Percentiles rank a stretch among this genome's conserved stretches.
These are phyloP conservation scores for Pinus taeda DNA, from an alignment of 75 land plant genomes.

Conservation along the genomic window DNA sequence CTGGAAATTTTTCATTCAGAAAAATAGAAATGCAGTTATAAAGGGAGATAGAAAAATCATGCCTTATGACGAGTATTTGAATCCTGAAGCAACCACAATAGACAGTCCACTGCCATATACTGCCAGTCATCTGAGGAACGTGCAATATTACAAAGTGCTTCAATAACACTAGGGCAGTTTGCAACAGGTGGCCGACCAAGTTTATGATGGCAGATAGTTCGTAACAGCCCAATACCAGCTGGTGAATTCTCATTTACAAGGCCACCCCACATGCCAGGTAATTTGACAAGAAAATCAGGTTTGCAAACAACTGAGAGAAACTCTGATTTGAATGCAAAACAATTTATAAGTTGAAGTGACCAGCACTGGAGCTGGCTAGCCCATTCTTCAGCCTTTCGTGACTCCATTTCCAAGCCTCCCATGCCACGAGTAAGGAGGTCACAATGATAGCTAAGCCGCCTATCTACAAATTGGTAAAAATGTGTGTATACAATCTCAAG, in stretches of 20 bases:
- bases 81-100: constrained; percentile 93
- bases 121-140: constrained; percentile 99
- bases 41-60: constrained; percentile 4
- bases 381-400: constrained; percentile 98
- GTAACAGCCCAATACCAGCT: constrained; percentile 88
- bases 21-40: neutral
- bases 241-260: constrained; percentile 98
- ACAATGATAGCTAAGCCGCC: constrained; percentile 87
- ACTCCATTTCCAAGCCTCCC: constrained; percentile 99
- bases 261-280: constrained; percentile 99
- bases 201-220: constrained; percentile 95
- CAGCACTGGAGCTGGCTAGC: constrained; percentile 98
- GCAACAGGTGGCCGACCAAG: constrained; percentile 85
- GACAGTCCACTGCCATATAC: constrained; percentile 97
- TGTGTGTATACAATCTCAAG: constrained; percentile 93
- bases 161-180: constrained; percentile 70
- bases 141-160: constrained; percentile 92
- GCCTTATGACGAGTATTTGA: constrained; percentile 76
- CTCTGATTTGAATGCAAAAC: constrained; percentile 86
- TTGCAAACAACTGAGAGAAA: constrained; percentile 80
- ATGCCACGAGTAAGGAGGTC: constrained; percentile 97
- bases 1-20: no score
- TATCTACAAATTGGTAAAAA: constrained; percentile 87
- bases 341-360: constrained; percentile 91
- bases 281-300: constrained; percentile 73